Evolutionary conservation across 1,139 yeast genomes (phyloP).

Genomic region (Geotrichum histeridarum): DNA sequence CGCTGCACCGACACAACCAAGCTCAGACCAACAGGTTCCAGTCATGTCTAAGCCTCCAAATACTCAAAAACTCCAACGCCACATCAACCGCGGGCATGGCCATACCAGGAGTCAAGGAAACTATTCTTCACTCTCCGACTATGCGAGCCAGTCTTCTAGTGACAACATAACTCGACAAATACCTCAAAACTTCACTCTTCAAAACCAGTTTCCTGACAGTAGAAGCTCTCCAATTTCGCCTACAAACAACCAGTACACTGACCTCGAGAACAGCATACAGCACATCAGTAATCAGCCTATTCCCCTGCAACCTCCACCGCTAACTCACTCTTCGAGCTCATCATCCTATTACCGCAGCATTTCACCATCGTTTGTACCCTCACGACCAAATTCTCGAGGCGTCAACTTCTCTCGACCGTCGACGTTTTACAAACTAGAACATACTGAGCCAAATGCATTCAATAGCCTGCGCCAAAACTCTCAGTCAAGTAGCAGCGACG

Average conservation of each 20-base stretch:
- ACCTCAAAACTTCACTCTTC: not conserved
- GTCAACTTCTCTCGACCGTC: constrained; percentile 29
- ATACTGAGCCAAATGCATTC: constrained; percentile 11
- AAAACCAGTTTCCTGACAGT: not conserved
- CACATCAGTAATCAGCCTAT: not conserved
- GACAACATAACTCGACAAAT: no score
- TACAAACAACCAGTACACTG: not conserved
- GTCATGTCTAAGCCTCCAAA: not conserved
- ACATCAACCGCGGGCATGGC: not conserved
- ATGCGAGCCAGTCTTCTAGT: no score
- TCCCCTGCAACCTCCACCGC: constrained; percentile 4
- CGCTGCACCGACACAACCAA: not conserved
- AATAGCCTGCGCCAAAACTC: constrained; percentile 11
- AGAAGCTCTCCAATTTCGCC: not conserved
- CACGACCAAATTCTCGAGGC: constrained; percentile 21
- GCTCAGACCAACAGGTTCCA: not conserved
- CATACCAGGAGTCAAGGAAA: constrained; percentile 8
- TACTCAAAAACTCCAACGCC: not conserved
- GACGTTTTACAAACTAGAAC: constrained; percentile 25
- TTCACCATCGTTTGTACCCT: constrained; percentile 10
- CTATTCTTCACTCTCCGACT: not conserved
- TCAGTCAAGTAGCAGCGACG: constrained; percentile 7
- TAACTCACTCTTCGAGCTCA: not conserved
- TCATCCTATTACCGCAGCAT: constrained; percentile 6
- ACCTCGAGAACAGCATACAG: not conserved